Conservation (phyloP, 768 basidiomycete genomes). For the Austroboletus eburneus region DNA sequence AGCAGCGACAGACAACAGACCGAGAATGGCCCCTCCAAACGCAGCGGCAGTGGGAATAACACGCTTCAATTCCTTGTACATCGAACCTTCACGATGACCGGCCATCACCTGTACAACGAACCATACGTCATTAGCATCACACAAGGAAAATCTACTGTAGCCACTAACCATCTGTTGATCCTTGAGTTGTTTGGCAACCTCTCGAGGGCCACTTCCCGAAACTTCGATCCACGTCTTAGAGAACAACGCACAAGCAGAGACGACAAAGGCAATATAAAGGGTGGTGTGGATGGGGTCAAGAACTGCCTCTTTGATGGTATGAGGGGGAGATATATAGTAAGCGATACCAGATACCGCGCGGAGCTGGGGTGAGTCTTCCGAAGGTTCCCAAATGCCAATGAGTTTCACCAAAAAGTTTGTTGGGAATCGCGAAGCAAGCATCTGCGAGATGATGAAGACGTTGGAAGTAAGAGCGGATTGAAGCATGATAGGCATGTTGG, state of each 20-base stretch:
- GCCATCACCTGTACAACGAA: slow-evolving; percentile 60
- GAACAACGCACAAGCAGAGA: slow-evolving; percentile 93
- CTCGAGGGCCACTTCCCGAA: slow-evolving; percentile 91
- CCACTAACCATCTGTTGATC: slow-evolving; percentile 89
- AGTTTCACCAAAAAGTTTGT: slow-evolving; percentile 84
- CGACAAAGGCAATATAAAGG: slow-evolving; percentile 89
- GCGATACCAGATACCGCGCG: slow-evolving; percentile 86
- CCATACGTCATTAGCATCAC: slow-evolving; percentile 1
- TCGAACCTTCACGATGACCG: slow-evolving; percentile 91
- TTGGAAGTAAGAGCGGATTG: slow-evolving; percentile 91
- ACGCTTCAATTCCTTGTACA: slow-evolving; percentile 99
- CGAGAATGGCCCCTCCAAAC: slow-evolving; percentile 95
- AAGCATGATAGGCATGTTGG: slow-evolving; percentile 99
- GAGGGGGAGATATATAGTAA: slow-evolving; percentile 99
- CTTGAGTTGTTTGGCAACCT: slow-evolving; percentile 97
- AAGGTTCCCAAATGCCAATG: slow-evolving; percentile 98
- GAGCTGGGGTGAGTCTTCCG: slow-evolving; percentile 92
- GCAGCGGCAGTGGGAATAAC: slow-evolving; percentile 98
- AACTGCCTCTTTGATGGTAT: slow-evolving; percentile 81
- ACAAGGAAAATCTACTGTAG: neutral
- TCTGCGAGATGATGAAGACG: slow-evolving; percentile 94
- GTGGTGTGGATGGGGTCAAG: slow-evolving; percentile 92
- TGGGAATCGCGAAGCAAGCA: slow-evolving; percentile 91
- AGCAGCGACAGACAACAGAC: slow-evolving; percentile 83
- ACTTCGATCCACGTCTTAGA: slow-evolving; percentile 99